Evolutionary conservation across 305 asterid species (phyloP), one percentile per base, ranked within the genome.

Genomic region (Petunia hybrid): DNA sequence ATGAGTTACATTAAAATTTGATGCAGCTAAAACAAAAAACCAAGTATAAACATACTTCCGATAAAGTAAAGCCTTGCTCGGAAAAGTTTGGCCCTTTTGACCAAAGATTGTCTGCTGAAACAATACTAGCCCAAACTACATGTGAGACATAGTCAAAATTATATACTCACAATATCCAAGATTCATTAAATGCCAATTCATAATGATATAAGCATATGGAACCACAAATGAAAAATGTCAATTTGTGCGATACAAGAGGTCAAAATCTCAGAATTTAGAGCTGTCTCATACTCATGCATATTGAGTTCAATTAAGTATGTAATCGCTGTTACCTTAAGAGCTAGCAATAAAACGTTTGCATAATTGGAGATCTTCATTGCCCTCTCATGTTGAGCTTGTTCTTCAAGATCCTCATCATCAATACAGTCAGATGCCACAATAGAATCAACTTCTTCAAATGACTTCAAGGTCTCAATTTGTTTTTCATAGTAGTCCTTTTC

Each of bases 351-450:
- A 83, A 94, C 43, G 74, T 94, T 94, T 12, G 96, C 93, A 79
- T 86, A 92, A 77, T 93, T 94, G 45, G 98, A 94, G 68, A 91
- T 91, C 87, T 7, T 89, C 98, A 94, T 94, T 38, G 98, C 98
- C 85, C 87, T 87, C 89, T 94, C 97, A 5, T 94, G 91, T 38
- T 89, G 89, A 63, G 82, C 83, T 87, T 85, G 91, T 85, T 93
- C 97, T 75, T 86, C 91, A 39, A 81, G 61, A 87, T 90, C 95
- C 53, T 91, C 94, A 65, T 88, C 92, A 13, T 90, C 92, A 38
- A 82, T 56, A 61, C 81, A 83, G 59, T 89, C 91, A 55, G 96
- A 65, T 53, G 84, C 68, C 77, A 81, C 90, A 80, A 86, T 80
- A 10, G 80, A 55, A 83, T 94, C 97, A 48, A 88, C 97, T 41